Conservation (phyloP, 108 stramenopile species). For the Aurantiochytrium sp. region DNA sequence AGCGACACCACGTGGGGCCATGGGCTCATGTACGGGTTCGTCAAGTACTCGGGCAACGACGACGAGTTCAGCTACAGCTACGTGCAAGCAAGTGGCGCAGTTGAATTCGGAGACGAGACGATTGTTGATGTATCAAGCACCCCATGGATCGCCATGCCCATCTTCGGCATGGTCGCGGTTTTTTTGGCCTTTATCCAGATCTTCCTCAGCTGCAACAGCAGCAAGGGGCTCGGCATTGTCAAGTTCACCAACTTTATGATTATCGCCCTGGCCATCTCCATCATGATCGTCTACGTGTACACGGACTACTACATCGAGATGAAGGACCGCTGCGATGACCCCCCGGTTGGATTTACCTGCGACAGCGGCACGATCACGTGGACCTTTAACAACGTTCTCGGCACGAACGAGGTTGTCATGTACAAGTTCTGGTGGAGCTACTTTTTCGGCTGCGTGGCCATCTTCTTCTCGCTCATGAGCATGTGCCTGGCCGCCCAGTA, state of each 20-base stretch:
- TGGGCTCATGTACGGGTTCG: neutral
- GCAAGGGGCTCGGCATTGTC: neutral
- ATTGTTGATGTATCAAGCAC: neutral
- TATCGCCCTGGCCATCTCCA: neutral
- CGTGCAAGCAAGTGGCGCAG: neutral
- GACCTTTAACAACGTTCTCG: neutral
- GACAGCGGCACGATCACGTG: neutral
- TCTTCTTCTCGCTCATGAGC: neutral
- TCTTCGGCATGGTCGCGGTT: neutral
- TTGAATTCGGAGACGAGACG: neutral
- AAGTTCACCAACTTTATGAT: neutral
- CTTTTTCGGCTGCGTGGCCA: neutral
- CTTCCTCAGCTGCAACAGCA: neutral
- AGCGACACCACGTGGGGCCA: neutral
- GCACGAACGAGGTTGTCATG: neutral
- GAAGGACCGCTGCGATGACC: neutral
- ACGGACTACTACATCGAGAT: neutral
- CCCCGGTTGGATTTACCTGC: neutral
- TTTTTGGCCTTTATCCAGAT: neutral
- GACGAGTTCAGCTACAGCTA: neutral
- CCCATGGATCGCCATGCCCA: neutral
- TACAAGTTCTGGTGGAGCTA: conserved; percentile 20
- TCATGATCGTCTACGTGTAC: neutral
- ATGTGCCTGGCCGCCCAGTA: neutral
- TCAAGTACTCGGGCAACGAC: neutral